Evolutionary conservation across 768 basidiomycete species (phyloP), one percentile per base, ranked within the genome.

Genomic region (Guyanaporus albipodus): DNA sequence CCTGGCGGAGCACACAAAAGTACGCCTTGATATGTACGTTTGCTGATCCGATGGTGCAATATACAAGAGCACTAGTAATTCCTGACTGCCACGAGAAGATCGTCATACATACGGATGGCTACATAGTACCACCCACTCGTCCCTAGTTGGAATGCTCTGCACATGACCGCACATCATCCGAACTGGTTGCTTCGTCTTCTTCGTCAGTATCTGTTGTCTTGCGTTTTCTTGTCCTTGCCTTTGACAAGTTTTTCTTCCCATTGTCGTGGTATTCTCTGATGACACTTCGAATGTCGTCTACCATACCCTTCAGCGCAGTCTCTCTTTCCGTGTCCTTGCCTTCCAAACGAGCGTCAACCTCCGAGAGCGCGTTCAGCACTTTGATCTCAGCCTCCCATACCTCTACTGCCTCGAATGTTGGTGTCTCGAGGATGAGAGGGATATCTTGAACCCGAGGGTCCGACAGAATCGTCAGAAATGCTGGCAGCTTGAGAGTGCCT

Each of bases 381-480:
- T 73, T 70, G 29, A 91, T 83, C 61, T 94, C 91, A 42, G 71
- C 71, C n/a, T 72, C 73, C 87, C 89, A 91, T 1, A 86, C 77
- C 11, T 77, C 78, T 19, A 75, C 76, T 15, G 73, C 68, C 46
- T 87, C 89, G 52, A 82, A 80, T 22, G 75, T 77, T 1, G 87
- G 87, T 0, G 91, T 92, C 60, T 94, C 91, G 12, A 92, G 74
- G 26, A 94, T 80, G 28, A 94, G 74, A 2, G 90, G 90, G 27
- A 92, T 83, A 36, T 75, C 63, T 46, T 80, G 76, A 23, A 82
- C 73, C 15, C 87, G 80, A 4, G 75, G 69, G 58, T 92, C 90
- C 8, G 76, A 75, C 42, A 91, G 69, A 40, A 91, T 78, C 49
- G 79, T 73, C 24, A 72, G 68, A 65, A 92, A 92, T 0, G 80